phyloP scores from a whole-genome alignment of 352 stramenopile species.

The Aphanomyces euteiches region DNA sequence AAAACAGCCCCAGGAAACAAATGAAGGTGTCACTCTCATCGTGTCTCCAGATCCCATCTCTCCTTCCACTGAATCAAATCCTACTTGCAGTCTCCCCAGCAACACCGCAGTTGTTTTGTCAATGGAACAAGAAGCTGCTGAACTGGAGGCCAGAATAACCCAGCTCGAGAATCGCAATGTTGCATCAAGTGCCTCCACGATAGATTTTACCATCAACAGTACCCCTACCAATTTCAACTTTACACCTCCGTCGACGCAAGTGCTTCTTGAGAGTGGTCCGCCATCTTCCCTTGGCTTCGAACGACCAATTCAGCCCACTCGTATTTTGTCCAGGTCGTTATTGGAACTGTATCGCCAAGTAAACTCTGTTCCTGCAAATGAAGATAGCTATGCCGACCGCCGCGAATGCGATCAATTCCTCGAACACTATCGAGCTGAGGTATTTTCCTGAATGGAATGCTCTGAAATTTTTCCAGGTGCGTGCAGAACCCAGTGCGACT shows the following conservation, averaged over 20 bases:
- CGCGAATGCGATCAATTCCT: slow-evolving; percentile 18
- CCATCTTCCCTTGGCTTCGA: neutral
- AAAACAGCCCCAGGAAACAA: neutral
- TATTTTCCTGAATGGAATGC: neutral
- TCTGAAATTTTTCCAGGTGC: neutral
- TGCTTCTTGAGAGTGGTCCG: neutral
- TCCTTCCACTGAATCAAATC: neutral
- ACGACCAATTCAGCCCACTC: neutral
- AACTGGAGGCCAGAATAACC: neutral
- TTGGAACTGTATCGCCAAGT: slow-evolving; percentile 15
- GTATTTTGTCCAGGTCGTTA: slow-evolving; percentile 18
- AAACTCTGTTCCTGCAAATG: neutral
- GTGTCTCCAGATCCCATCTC: neutral
- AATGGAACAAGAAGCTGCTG: neutral
- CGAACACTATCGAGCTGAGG: neutral
- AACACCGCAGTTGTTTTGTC: neutral
- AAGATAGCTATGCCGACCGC: slow-evolving; percentile 5
- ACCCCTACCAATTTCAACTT: slow-evolving; percentile 24
- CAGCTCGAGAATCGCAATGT: neutral
- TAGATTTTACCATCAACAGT: slow-evolving; percentile 17
- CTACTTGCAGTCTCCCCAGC: neutral
- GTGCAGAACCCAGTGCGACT: slow-evolving; percentile 20
- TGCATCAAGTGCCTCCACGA: slow-evolving; percentile 23
- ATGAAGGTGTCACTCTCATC: slow-evolving; percentile 8
- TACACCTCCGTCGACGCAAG: neutral